Percentiles rank a stretch among this genome's conserved stretches.
These are phyloP conservation scores for Ceratocystis variospora DNA, from an alignment of 2,329 filamentous ascomycete species.

Conservation along the genomic window DNA sequence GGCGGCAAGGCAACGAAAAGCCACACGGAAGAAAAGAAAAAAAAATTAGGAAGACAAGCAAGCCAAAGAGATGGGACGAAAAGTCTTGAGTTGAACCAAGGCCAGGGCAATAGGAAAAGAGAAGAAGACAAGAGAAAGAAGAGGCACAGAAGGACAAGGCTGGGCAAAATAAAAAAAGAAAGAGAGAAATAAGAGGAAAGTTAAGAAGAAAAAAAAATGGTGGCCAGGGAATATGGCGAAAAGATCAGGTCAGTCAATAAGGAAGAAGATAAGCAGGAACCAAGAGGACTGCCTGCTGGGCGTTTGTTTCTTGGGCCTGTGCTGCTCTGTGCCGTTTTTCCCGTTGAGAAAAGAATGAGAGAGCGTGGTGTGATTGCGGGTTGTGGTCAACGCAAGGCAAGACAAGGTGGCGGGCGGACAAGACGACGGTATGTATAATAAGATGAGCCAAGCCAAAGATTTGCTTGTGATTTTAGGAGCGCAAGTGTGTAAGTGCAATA, in stretches of 20 bases:
- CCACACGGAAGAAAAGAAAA: not conserved
- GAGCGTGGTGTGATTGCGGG: slow-evolving; percentile 1
- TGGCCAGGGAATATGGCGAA: not conserved
- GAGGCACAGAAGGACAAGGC: not conserved
- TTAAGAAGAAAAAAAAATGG: not conserved
- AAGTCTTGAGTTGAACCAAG: not conserved
- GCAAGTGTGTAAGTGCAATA: not conserved
- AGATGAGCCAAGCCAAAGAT: not conserved
- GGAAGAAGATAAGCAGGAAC: slow-evolving; percentile 2
- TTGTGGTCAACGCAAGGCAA: not conserved
- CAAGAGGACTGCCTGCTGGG: not conserved
- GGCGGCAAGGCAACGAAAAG: not conserved
- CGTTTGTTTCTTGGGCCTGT: slow-evolving; percentile 6
- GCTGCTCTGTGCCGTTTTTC: not conserved
- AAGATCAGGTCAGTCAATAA: slow-evolving; percentile 1
- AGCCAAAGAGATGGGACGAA: slow-evolving; percentile 5
- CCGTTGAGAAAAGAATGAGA: slow-evolving; percentile 1
- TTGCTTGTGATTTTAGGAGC: not conserved
- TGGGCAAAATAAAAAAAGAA: not conserved
- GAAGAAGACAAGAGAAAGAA: not conserved
- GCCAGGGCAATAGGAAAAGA: not conserved
- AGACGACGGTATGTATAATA: not conserved
- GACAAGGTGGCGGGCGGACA: not conserved
- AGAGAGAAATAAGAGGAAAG: not conserved
- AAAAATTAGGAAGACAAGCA: not conserved